Base-by-base conservation (phyloP, 2,329 filamentous ascomycete genomes). In the Verticillium albo-atrum region DNA sequence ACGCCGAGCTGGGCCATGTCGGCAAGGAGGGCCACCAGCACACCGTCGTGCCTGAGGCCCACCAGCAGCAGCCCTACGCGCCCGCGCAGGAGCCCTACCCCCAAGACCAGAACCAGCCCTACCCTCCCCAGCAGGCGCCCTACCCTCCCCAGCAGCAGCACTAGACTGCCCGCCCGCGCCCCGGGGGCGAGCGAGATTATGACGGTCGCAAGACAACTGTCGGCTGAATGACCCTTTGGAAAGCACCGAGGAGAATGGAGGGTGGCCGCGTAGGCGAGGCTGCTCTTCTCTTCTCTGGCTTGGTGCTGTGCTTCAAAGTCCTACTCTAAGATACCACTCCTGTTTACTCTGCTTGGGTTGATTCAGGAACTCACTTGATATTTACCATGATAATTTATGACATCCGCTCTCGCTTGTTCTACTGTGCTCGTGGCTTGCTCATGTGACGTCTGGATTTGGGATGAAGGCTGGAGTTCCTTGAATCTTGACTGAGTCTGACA, bases 1-100 rank as follows among this genome's bases (percentile, higher is more conserved):
- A 56, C 34, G 54, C 54, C 34, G 54, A 56, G 54, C 47, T 56
- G 54, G 54, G 54, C 25, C 34, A 35, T 17, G 54, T 56, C 54
- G 35, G 3, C 42, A 50, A 50, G 42, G 42, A 56, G 35, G 32
- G 17, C 34, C 34, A 56, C 23, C 54, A 47, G 34, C 54, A 25
- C 17, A 3, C 54, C 32, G 54, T 42, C 54, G 54, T 28, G 30
- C 28, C 53, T 17, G 14, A 37, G 20, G 26, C 12, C 10, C 4
- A 37, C 14, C 12, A 37, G 35, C 35, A 37, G 35, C 35, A 37
- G 35, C 35, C 35, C 10, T 37, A 37, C n/a, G 35, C 35, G n/a
- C 30, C 30, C 30, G 30, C 5, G 30, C 30, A 32, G 30, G 30
- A 6, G 30, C 30, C 30, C 30, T 32, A 54, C 54, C 52, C 28